Evolutionary conservation across 1,284 basidiomycete species (phyloP).

Genomic region (Moesziomyces sp.): DNA sequence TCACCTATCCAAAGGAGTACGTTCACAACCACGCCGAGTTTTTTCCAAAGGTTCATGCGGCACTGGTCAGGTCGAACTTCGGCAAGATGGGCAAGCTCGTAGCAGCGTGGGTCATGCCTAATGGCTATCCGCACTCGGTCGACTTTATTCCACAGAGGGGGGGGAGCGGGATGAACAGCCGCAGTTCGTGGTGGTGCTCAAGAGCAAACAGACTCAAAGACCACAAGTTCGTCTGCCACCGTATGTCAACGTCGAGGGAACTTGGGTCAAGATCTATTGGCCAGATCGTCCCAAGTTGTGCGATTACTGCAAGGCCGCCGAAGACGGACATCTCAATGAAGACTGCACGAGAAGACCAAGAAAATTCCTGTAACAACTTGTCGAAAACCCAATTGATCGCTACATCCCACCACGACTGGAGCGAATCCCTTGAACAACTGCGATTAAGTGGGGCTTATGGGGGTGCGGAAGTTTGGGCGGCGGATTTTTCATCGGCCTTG

Average conservation of each 20-base stretch:
- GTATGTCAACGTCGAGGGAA: too few relatives aligned
- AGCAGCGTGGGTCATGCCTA: neutral
- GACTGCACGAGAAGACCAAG: neutral
- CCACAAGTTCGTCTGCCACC: too few relatives aligned
- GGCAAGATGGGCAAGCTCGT: neutral
- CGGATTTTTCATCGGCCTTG: constrained; percentile 56
- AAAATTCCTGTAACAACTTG: too few relatives aligned
- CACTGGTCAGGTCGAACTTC: neutral
- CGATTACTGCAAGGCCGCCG: constrained; percentile 4
- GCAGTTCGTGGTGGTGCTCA: constrained; percentile 3
- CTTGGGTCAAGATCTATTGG: constrained; percentile 3
- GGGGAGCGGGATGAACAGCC: neutral
- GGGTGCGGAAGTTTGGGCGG: constrained; percentile 23
- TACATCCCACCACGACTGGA: too few relatives aligned
- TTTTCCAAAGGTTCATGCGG: too few relatives aligned
- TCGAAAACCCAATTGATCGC: too few relatives aligned
- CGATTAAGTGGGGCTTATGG: too few relatives aligned
- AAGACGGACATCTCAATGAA: neutral
- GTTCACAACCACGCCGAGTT: neutral
- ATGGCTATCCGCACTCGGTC: constrained; percentile 6
- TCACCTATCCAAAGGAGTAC: neutral
- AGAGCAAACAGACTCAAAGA: neutral
- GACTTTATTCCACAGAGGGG: neutral
- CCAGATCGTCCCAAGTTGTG: neutral
- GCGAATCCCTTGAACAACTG: too few relatives aligned